Evolutionary conservation across 176 grass and related monocot species (phyloP), one percentile per base, ranked within the genome.

Genomic region (Ananas comosus): DNA sequence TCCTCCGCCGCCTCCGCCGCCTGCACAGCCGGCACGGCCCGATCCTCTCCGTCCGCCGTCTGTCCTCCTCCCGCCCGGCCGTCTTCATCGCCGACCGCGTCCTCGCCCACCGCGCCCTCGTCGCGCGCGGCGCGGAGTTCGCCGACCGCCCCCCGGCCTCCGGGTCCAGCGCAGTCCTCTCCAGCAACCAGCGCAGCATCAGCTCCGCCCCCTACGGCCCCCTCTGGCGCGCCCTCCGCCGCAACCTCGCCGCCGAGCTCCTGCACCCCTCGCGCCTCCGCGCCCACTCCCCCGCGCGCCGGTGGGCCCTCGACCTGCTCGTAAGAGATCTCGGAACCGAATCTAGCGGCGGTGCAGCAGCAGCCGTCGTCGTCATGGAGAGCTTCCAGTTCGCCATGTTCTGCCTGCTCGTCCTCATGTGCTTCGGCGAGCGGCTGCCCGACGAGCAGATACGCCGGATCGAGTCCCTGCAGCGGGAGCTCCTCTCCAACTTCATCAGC

Each of bases 321-420:
- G 51, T 19, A 0, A 88, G 51, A 80, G 74, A 27, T 7, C 48
- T 13, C 54, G n/a, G 9, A 64, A 19, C n/a, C 64, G 69, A 51
- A 24, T 19, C 0, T 67, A 66, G 18, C 53, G 59, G 54, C 12
- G 3, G 16, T 18, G 2, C 14, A 16, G n/a, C 22, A 23, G n/a
- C 54, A 1, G n/a, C 10, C 0, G 64, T 48, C 9, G 58, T 11
- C 17, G n/a, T 65, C 2, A 42, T 42, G 33, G 33, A 42, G 33
- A 42, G 33, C 33, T 42, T 42, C 33, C 33, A 7, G 33, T 42
- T 84, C 48, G 81, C 88, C 58, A 88, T 91, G 81, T 91, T 91
- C 71, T 82, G 85, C 69, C 64, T 91, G 13, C 72, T 91, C 8
- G 88, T 91, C 11, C 56, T 81, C 68, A 91, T 91, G 89, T 92